Evolutionary conservation across 805 yeast genomes (phyloP).

Genomic region (Kazachstania kunashirensis): DNA sequence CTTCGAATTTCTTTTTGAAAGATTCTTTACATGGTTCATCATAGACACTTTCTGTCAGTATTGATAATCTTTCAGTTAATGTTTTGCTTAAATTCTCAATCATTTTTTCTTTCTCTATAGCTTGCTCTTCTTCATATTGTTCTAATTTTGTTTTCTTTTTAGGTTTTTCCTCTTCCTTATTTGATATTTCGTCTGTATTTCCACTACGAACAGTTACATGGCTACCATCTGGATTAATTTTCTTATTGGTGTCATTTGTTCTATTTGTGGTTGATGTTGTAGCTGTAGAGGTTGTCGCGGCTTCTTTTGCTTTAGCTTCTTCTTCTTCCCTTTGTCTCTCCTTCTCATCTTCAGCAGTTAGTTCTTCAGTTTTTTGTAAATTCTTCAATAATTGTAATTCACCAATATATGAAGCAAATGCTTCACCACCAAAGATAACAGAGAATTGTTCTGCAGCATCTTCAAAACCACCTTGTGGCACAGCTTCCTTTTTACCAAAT

Average conservation of each 20-base stretch:
- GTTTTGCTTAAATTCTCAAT: conserved; percentile 53
- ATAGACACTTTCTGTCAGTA: conserved; percentile 52
- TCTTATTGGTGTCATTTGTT: conserved; percentile 2
- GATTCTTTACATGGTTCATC: conserved; percentile 51
- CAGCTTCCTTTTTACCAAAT: conserved; percentile 63
- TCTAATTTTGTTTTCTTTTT: conserved; percentile 41
- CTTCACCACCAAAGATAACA: conserved; percentile 81
- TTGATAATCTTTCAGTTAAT: conserved; percentile 44
- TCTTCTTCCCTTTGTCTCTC: conserved; percentile 30
- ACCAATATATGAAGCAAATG: conserved; percentile 79
- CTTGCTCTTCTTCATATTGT: conserved; percentile 68
- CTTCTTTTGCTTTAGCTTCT: conserved; percentile 14
- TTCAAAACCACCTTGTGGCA: conserved; percentile 62
- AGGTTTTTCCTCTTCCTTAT: conserved; percentile 26
- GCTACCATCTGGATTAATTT: not conserved
- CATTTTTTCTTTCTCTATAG: conserved; percentile 53
- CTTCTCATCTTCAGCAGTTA: conserved; percentile 38
- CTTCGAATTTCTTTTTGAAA: conserved; percentile 54
- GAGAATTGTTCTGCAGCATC: conserved; percentile 67
- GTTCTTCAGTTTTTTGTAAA: conserved; percentile 51
- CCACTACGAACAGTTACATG: not conserved
- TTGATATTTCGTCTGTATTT: not conserved
- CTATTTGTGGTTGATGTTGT: not conserved
- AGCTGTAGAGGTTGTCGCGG: conserved; percentile 5
- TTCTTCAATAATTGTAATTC: conserved; percentile 74